Base-by-base conservation (phyloP, 2,329 filamentous ascomycete species). In the Penicillium sp. region DNA sequence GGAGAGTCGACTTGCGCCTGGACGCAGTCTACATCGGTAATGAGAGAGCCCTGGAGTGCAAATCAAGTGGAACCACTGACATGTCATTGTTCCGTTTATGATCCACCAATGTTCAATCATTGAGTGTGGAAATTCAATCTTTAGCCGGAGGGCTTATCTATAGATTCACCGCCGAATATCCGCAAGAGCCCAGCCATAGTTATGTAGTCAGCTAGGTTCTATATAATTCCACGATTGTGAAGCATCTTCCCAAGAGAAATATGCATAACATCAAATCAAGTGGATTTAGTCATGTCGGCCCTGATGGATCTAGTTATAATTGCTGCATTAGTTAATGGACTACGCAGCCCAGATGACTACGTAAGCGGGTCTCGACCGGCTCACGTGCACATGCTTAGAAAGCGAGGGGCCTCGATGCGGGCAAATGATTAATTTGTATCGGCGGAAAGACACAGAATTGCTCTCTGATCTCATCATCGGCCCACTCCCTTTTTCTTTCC, bases 331-430 rank as follows among this genome's bases (percentile, higher is more conserved):
- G 5, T 31, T 31, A 31, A 13, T 13, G 11, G 5, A 33, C 6
- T 41, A 39, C 9, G 35, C 44, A 46, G 43, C 27, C 22, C 19
- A 24, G n/a, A 21, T 8, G 27, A 11, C 13, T 24, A 50, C 48
- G 33, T 50, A 50, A 50, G 48, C 48, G 0, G 57, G 57, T 60
- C 61, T 54, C 50, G 59, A 44, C 55, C 57, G 22, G 8, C 24
- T 63, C 61, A 63, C 61, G 61, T 63, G 61, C 35, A 1, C 1
- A 3, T 63, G 61, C 51, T 63, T 63, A 63, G 61, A 60, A 63
- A 63, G 59, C 61, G 57, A 62, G 55, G 59, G 61, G 61, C 57
- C 61, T 63, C 61, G 61, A 62, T 53, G 57, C 57, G 44, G 59
- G 53, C 57, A 60, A 60, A 60, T 63, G 61, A 63, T 57, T 63